These are phyloP conservation scores for Leccinum barrowsii DNA, from an alignment of 768 basidiomycete genomes.

Conservation along the genomic window DNA sequence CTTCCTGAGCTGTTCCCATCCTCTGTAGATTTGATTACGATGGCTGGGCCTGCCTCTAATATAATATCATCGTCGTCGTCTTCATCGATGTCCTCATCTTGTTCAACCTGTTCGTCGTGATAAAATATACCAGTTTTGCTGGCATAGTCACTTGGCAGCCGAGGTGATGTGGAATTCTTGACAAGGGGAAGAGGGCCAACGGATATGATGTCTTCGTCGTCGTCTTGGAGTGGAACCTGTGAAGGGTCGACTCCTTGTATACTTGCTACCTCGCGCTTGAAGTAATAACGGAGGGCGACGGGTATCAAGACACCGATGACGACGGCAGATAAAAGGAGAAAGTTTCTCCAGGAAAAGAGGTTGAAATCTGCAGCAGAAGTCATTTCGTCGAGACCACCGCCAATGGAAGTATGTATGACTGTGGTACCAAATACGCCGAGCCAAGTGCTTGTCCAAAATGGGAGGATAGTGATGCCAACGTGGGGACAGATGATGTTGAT, in stretches of 20 bases:
- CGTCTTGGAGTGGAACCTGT: constrained; percentile 34
- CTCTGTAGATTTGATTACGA: constrained; percentile 37
- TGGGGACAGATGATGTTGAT: constrained; percentile 92
- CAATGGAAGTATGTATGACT: constrained; percentile 94
- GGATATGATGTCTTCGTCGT: constrained; percentile 50
- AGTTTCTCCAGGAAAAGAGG: constrained; percentile 88
- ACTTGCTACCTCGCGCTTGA: constrained; percentile 56
- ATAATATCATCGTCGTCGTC: constrained; percentile 64
- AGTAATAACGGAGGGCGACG: constrained; percentile 83
- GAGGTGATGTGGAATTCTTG: constrained; percentile 38
- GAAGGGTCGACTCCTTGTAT: constrained; percentile 34
- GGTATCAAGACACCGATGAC: constrained; percentile 93
- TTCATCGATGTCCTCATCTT: constrained; percentile 60
- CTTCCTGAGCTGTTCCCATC: constrained; percentile 27
- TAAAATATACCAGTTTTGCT: constrained; percentile 38
- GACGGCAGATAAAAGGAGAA: constrained; percentile 78
- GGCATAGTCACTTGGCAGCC: constrained; percentile 31
- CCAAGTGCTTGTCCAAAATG: constrained; percentile 90
- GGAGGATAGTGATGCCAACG: constrained; percentile 77
- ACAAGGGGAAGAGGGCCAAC: constrained; percentile 48
- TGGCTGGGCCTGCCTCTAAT: constrained; percentile 69
- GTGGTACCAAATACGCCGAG: constrained; percentile 87
- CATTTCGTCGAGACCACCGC: constrained; percentile 92
- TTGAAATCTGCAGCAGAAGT: constrained; percentile 91
- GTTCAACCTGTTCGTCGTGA: constrained; percentile 44